A percentile compares a stretch with the other conserved stretches of the same genome.
Conservation (phyloP, 1,284 basidiomycete genomes). For the Neonothopanus nambi region DNA sequence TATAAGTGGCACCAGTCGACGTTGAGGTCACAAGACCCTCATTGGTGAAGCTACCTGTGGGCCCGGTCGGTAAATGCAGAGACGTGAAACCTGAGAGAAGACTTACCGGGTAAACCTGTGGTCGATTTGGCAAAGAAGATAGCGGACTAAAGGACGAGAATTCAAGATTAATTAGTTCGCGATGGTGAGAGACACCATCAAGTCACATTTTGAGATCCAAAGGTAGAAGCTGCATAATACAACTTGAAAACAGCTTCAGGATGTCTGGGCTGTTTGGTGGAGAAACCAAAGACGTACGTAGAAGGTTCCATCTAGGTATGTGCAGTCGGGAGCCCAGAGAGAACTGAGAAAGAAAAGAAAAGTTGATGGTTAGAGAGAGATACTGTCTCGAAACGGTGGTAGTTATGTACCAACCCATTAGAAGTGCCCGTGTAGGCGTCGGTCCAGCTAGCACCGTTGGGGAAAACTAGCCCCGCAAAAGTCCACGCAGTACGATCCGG, state of each 20-base stretch:
- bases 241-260: slow-evolving; percentile 28
- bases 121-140: slow-evolving; percentile 51
- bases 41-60: slow-evolving; percentile 43
- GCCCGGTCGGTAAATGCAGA: background rate
- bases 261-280: background rate
- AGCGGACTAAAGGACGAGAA: slow-evolving; percentile 37
- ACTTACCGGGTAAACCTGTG: slow-evolving; percentile 42
- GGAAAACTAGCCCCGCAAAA: slow-evolving; percentile 48
- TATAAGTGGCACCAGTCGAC: slow-evolving; percentile 41
- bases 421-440: slow-evolving; percentile 48
- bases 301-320: slow-evolving; percentile 44
- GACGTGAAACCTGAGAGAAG: background rate
- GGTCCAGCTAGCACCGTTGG: slow-evolving; percentile 50
- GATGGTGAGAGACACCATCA: background rate
- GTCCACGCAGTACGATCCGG: slow-evolving; percentile 53
- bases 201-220: slow-evolving; percentile 49
- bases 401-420: slow-evolving; percentile 39
- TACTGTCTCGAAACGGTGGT: background rate
- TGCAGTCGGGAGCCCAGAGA: slow-evolving; percentile 58
- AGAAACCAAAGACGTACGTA: slow-evolving; percentile 31
- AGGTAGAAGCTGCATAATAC: slow-evolving; percentile 46
- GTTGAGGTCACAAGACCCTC: slow-evolving; percentile 52
- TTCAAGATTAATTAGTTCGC: background rate
- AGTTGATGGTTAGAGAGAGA: background rate
- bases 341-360: slow-evolving; percentile 25